Conservation (phyloP, 78 protist species). For the Cavenderia fasciculata region DNA sequence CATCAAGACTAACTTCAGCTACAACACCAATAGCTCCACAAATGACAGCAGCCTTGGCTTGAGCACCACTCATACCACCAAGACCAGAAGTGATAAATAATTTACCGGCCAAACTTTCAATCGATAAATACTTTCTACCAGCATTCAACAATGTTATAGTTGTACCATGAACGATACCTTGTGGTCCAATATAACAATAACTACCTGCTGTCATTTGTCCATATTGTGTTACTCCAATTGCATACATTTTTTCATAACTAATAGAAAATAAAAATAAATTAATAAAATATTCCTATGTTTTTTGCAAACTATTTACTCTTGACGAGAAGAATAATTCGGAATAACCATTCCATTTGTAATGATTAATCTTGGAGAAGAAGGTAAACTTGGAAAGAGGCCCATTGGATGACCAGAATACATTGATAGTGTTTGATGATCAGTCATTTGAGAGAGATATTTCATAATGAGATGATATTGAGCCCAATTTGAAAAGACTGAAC, state of each 20-base stretch:
- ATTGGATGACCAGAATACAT: slow-evolving; percentile 93
- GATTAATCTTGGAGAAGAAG: slow-evolving; percentile 82
- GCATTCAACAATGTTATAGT: slow-evolving; percentile 93
- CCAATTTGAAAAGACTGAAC: slow-evolving; percentile 91
- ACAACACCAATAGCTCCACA: slow-evolving; percentile 86
- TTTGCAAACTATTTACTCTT: too few relatives aligned
- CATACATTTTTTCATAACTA: slow-evolving; percentile 89
- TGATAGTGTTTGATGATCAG: slow-evolving; percentile 89
- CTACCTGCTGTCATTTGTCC: slow-evolving; percentile 97
- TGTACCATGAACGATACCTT: slow-evolving; percentile 96
- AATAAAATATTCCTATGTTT: too few relatives aligned
- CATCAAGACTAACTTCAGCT: slow-evolving; percentile 89
- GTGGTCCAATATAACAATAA: slow-evolving; percentile 90
- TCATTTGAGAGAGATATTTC: slow-evolving; percentile 89
- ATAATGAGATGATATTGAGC: slow-evolving; percentile 91
- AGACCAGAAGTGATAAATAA: slow-evolving; percentile 94
- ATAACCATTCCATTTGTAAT: slow-evolving; percentile 96
- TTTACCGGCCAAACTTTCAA: slow-evolving; percentile 28
- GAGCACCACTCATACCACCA: slow-evolving; percentile 96
- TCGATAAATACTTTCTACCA: slow-evolving; percentile 86
- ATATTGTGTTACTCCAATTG: slow-evolving; percentile 90
- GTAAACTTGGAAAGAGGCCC: slow-evolving; percentile 82
- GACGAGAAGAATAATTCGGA: slow-evolving; percentile 90
- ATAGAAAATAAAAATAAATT: too few relatives aligned
- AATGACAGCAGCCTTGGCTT: slow-evolving; percentile 90